Percentiles rank a stretch among this genome's conserved stretches.
Evolutionary conservation across 352 stramenopile species (phyloP).

Genomic region (Albugo candida): DNA sequence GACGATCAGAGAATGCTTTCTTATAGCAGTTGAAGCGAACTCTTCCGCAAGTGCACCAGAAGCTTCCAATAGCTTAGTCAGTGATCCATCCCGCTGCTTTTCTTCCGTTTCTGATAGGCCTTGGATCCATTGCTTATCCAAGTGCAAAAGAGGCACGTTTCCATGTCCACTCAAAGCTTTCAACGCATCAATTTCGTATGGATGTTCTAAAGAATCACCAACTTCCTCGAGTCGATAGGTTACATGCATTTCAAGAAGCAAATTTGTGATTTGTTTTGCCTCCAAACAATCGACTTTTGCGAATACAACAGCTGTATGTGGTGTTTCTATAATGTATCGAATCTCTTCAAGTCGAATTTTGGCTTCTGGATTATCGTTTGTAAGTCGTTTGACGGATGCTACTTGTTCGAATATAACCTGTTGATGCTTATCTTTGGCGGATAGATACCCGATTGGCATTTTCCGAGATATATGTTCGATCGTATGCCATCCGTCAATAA

Average conservation of each 20-base stretch:
- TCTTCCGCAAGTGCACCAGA: constrained; percentile 43
- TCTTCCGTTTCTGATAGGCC: constrained; percentile 85
- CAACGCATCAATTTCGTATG: constrained; percentile 63
- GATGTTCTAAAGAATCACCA: constrained; percentile 26
- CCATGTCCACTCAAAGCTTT: constrained; percentile 76
- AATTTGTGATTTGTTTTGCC: constrained; percentile 75
- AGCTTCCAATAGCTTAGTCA: constrained; percentile 75
- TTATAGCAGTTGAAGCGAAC: constrained; percentile 52
- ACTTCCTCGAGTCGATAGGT: constrained; percentile 35
- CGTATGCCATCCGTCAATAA: constrained; percentile 60
- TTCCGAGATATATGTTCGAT: constrained; percentile 55
- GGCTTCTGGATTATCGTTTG: constrained; percentile 34
- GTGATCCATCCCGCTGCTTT: constrained; percentile 55
- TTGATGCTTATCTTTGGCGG: constrained; percentile 38
- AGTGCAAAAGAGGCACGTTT: constrained; percentile 91
- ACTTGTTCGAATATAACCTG: constrained; percentile 57
- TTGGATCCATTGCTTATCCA: constrained; percentile 85
- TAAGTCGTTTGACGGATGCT: constrained; percentile 34
- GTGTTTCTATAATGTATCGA: constrained; percentile 41
- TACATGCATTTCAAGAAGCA: constrained; percentile 51
- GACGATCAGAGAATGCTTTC: constrained; percentile 45
- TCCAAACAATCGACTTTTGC: constrained; percentile 87
- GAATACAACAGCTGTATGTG: constrained; percentile 85
- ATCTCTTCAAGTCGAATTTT: constrained; percentile 49
- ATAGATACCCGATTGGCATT: constrained; percentile 40